Conservation (phyloP, 345 rosid species). For the Sapria himalayana region DNA sequence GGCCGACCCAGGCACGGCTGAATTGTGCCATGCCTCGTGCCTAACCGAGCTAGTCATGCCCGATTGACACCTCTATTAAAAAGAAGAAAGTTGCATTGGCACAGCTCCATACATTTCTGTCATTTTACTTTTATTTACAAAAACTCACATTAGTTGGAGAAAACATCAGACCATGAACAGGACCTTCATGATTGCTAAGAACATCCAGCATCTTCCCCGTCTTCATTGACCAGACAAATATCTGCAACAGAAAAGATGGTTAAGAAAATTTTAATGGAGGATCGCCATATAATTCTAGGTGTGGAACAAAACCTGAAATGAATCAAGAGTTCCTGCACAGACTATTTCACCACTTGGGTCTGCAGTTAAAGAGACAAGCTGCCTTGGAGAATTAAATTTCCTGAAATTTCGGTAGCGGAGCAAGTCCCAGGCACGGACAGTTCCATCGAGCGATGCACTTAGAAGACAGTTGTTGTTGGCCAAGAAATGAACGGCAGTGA, state of each 20-base stretch:
- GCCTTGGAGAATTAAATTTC: slow-evolving; percentile 87
- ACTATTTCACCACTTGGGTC: slow-evolving; percentile 90
- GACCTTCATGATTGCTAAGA: slow-evolving; percentile 94
- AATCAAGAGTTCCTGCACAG: slow-evolving; percentile 91
- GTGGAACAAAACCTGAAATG: slow-evolving; percentile 87
- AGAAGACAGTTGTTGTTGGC: slow-evolving; percentile 78
- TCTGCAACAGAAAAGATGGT: slow-evolving; percentile 19
- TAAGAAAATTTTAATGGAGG: no score
- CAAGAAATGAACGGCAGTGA: slow-evolving; percentile 87
- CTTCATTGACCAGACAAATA: slow-evolving; percentile 99
- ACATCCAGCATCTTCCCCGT: slow-evolving; percentile 81
- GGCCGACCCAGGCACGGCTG: no score
- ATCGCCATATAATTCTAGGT: no score
- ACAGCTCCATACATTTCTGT: no score
- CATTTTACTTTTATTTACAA: no score
- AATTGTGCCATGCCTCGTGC: no score
- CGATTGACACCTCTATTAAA: neutral
- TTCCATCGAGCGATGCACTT: slow-evolving; percentile 90
- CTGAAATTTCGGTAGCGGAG: slow-evolving; percentile 78
- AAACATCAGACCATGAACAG: slow-evolving; percentile 81
- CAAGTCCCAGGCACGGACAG: slow-evolving; percentile 99
- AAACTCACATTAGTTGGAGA: slow-evolving; percentile 73
- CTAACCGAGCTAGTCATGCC: slow-evolving; percentile 5
- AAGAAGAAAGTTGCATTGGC: neutral
- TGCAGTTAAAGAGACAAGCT: slow-evolving; percentile 85